Conservation (phyloP, 208 protist species). For the Leishmania mexicana region DNA sequence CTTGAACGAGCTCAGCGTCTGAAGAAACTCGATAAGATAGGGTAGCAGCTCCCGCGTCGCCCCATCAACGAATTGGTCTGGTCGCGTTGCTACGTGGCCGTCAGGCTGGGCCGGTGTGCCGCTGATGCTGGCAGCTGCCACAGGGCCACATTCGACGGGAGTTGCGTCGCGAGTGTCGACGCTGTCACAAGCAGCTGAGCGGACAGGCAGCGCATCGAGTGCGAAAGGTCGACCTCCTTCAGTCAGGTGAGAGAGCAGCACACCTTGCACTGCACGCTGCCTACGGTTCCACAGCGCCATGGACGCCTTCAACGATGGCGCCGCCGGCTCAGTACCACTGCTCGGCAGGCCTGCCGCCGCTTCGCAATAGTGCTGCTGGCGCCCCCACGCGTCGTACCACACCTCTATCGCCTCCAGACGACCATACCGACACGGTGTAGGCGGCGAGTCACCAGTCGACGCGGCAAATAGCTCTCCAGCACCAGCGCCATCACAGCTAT, state of each 20-base stretch:
- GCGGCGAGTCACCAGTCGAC: not conserved
- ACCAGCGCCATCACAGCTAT: not conserved
- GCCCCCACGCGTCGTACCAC: constrained; percentile 17
- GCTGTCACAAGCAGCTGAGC: not conserved
- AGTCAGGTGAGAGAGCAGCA: constrained; percentile 6
- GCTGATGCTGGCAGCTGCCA: no score
- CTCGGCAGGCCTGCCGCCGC: no score
- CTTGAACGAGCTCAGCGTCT: constrained; percentile 4
- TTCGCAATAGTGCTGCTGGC: not conserved
- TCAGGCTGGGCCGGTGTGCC: not conserved
- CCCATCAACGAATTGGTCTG: not conserved
- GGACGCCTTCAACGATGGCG: not conserved
- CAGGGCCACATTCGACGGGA: not conserved
- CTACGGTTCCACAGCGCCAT: constrained; percentile 3
- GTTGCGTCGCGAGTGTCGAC: not conserved
- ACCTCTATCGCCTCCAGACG: not conserved
- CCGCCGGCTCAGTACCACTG: not conserved
- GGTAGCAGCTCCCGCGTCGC: not conserved
- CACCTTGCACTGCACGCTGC: not conserved
- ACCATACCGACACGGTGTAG: not conserved
- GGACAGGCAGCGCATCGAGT: not conserved
- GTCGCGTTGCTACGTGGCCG: not conserved
- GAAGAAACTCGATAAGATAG: not conserved
- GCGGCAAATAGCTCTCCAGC: not conserved
- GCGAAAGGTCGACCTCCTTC: not conserved